Evolutionary conservation across 2,329 filamentous ascomycete species (phyloP).

Genomic region (Trichoderma endophyticum): DNA sequence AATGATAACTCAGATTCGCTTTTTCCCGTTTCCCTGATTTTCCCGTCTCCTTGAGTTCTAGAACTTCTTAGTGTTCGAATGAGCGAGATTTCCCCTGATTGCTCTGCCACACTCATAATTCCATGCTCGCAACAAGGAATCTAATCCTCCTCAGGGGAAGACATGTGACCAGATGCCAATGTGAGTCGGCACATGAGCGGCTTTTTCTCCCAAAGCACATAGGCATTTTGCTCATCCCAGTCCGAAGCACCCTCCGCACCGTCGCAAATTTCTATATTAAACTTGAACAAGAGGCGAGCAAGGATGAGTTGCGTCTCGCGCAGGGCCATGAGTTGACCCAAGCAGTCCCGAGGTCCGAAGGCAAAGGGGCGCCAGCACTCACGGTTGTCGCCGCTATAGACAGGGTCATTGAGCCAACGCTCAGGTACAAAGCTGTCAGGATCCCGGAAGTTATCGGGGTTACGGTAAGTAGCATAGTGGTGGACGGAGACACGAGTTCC

Average conservation of each 20-base stretch:
- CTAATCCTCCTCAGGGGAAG: not conserved
- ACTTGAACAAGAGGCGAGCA: not conserved
- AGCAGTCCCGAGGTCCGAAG: not conserved
- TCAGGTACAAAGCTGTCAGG: not conserved
- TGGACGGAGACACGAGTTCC: not conserved
- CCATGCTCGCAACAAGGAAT: not conserved
- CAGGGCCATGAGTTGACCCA: not conserved
- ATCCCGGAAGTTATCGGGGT: not conserved
- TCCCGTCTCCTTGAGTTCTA: not conserved
- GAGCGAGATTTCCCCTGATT: not conserved
- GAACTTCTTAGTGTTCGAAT: not conserved
- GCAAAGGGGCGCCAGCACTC: not conserved
- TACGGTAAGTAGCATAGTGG: not conserved
- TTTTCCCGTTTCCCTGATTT: not conserved
- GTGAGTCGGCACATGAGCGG: not conserved
- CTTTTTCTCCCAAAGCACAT: not conserved
- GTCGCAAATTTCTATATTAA: not conserved
- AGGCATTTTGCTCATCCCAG: not conserved
- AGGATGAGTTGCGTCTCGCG: not conserved
- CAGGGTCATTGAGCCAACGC: not conserved
- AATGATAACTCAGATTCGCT: not conserved
- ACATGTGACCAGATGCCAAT: not conserved
- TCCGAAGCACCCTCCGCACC: not conserved
- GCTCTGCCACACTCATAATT: not conserved
- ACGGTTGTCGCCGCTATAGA: not conserved